A percentile compares a stretch with the other conserved stretches of the same genome.
These are phyloP conservation scores for Scleroderma bovista DNA, from an alignment of 768 basidiomycete species.

Conservation along the genomic window DNA sequence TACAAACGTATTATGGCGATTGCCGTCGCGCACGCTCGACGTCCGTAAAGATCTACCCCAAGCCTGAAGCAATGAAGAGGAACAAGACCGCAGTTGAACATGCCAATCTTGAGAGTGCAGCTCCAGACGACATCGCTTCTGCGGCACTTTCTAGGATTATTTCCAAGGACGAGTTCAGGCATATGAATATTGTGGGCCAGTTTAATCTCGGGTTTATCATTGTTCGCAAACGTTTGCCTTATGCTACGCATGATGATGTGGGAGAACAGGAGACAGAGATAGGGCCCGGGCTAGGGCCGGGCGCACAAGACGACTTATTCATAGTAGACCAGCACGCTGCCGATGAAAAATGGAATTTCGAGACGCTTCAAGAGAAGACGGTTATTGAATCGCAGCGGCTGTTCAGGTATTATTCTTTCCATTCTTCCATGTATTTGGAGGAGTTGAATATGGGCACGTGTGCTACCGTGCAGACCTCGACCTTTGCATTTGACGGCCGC, in stretches of 20 bases:
- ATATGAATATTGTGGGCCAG: constrained; percentile 86
- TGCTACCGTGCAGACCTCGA: constrained; percentile 51
- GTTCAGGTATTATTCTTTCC: constrained; percentile 52
- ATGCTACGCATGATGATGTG: neutral
- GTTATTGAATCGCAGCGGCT: constrained; percentile 82
- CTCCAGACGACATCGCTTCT: constrained; percentile 51
- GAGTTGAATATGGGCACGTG: constrained; percentile 2
- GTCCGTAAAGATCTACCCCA: neutral
- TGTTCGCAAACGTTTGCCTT: constrained; percentile 48
- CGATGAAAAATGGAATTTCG: constrained; percentile 99
- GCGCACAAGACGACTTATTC: constrained; percentile 78
- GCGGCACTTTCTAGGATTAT: constrained; percentile 80
- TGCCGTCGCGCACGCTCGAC: constrained; percentile 6
- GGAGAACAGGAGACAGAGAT: neutral
- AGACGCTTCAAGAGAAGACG: constrained; percentile 87
- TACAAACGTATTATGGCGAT: constrained; percentile 15
- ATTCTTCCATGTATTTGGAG: neutral
- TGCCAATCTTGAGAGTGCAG: constrained; percentile 32
- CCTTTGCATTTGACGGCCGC: constrained; percentile 79
- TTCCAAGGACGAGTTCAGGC: constrained; percentile 75
- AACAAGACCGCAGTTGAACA: constrained; percentile 20
- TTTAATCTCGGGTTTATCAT: constrained; percentile 97
- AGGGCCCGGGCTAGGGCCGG: neutral
- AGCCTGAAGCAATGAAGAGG: constrained; percentile 6
- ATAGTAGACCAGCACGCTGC: constrained; percentile 97